phyloP scores from a whole-genome alignment of 371 early-diverging fungal genomes.

The Saksenaea vasiformis region DNA sequence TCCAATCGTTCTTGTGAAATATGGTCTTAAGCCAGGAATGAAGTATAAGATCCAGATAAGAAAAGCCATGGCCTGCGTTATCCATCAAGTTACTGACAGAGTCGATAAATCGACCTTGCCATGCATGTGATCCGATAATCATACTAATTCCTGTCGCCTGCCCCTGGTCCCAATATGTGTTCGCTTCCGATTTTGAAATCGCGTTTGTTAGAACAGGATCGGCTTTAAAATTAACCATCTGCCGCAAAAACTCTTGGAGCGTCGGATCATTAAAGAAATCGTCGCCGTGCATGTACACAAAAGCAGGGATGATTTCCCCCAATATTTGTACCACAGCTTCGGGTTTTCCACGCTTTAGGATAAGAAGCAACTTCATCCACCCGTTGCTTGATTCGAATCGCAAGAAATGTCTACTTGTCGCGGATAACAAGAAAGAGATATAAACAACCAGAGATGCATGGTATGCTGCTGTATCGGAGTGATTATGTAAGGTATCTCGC shows the following conservation, averaged over 20 bases:
- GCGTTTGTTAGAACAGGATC: conserved; percentile 46
- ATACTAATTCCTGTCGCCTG: conserved; percentile 24
- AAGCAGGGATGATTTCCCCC: conserved; percentile 44
- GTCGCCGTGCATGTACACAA: conserved; percentile 55
- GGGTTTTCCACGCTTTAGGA: conserved; percentile 45
- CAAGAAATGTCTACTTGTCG: conserved; percentile 51
- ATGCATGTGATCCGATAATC: conserved; percentile 35
- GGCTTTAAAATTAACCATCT: conserved; percentile 43
- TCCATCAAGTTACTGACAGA: conserved; percentile 28
- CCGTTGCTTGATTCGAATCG: conserved; percentile 53
- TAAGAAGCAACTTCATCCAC: conserved; percentile 47
- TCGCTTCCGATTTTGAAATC: neutral
- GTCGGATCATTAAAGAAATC: conserved; percentile 50
- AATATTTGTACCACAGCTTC: conserved; percentile 34
- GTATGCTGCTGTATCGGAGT: conserved; percentile 24
- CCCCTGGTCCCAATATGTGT: conserved; percentile 2
- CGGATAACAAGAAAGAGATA: conserved; percentile 48
- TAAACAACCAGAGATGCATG: conserved; percentile 48
- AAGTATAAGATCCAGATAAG: conserved; percentile 45
- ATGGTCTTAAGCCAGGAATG: conserved; percentile 49
- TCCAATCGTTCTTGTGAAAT: conserved; percentile 40
- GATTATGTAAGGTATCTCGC: conserved; percentile 31
- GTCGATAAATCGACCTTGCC: conserved; percentile 46
- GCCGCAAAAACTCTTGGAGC: conserved; percentile 31
- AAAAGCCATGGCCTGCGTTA: conserved; percentile 39